Evolutionary conservation across 2,329 filamentous ascomycete genomes (phyloP).

Genomic region (Dryadomyces sulphureus): DNA sequence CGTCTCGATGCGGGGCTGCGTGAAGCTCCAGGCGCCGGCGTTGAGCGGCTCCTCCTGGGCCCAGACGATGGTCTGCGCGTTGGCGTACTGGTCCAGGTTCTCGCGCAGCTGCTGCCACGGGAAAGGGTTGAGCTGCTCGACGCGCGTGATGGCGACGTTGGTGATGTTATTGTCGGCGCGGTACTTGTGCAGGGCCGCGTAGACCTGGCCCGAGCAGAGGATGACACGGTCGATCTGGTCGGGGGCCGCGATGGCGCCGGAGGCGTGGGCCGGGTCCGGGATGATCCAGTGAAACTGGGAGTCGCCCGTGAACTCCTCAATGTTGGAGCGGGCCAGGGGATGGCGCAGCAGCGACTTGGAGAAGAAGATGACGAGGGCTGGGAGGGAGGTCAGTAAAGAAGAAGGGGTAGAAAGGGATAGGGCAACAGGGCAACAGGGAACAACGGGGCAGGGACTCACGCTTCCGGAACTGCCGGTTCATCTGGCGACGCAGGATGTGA

Average conservation of each 20-base stretch:
- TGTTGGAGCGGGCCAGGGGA: slow-evolving; percentile 73
- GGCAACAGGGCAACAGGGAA: not conserved
- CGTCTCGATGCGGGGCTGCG: slow-evolving; percentile 95
- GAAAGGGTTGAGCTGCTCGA: slow-evolving; percentile 98
- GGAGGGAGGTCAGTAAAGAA: slow-evolving; percentile 11
- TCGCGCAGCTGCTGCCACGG: slow-evolving; percentile 94
- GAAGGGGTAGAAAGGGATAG: not conserved
- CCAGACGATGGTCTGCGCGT: slow-evolving; percentile 96
- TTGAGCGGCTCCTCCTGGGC: slow-evolving; percentile 96
- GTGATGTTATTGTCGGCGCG: slow-evolving; percentile 74
- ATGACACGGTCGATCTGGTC: slow-evolving; percentile 90
- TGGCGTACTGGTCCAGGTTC: slow-evolving; percentile 93
- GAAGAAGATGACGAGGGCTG: slow-evolving; percentile 93
- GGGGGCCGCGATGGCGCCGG: slow-evolving; percentile 56
- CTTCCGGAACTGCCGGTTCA: slow-evolving; percentile 99
- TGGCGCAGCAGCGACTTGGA: slow-evolving; percentile 93
- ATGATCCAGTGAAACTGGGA: slow-evolving; percentile 97
- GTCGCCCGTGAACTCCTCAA: slow-evolving; percentile 83
- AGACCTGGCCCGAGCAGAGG: slow-evolving; percentile 90
- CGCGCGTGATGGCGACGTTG: slow-evolving; percentile 83
- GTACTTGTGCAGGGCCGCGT: slow-evolving; percentile 79
- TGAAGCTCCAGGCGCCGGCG: slow-evolving; percentile 91
- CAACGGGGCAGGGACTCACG: slow-evolving; percentile 43
- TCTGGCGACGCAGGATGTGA: slow-evolving; percentile 90
- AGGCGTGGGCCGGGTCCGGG: slow-evolving; percentile 70